Percentiles rank a stretch among this genome's conserved stretches.
Evolutionary conservation across 495 filamentous ascomycete species (phyloP).

Genomic region (Daldinia vernicosa): DNA sequence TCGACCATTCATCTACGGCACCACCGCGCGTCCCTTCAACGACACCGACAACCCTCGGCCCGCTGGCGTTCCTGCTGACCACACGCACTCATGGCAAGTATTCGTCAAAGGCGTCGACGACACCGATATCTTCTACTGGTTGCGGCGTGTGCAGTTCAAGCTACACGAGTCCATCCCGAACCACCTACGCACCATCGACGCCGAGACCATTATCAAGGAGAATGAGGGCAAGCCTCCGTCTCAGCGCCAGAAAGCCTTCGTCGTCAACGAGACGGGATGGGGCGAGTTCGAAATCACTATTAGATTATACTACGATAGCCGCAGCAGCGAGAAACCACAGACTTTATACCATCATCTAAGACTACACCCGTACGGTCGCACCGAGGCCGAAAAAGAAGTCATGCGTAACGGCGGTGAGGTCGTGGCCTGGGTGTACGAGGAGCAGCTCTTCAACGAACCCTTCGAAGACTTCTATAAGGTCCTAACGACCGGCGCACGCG

Average conservation of each 20-base stretch:
- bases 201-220: constrained; percentile 62
- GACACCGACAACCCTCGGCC: constrained; percentile 65
- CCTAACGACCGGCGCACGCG: constrained; percentile 70
- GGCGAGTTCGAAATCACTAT: constrained; percentile 97
- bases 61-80: constrained; percentile 75
- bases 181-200: constrained; percentile 74
- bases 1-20: constrained; percentile 85
- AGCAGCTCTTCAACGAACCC: constrained; percentile 95
- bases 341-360: constrained; percentile 90
- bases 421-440: constrained; percentile 81
- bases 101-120: constrained; percentile 87
- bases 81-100: constrained; percentile 95
- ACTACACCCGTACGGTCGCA: constrained; percentile 84
- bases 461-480: constrained; percentile 87
- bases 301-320: constrained; percentile 87
- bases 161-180: constrained; percentile 95
- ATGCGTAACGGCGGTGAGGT: constrained; percentile 71
- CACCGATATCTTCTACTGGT: constrained; percentile 91
- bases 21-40: constrained; percentile 77
- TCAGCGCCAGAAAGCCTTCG: constrained; percentile 60
- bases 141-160: constrained; percentile 97
- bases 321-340: constrained; percentile 88
- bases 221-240: constrained; percentile 62
- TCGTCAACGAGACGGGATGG: constrained; percentile 92
- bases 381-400: constrained; percentile 75